phyloP scores from a whole-genome alignment of 352 stramenopile genomes.

The Globisporangium polare region DNA sequence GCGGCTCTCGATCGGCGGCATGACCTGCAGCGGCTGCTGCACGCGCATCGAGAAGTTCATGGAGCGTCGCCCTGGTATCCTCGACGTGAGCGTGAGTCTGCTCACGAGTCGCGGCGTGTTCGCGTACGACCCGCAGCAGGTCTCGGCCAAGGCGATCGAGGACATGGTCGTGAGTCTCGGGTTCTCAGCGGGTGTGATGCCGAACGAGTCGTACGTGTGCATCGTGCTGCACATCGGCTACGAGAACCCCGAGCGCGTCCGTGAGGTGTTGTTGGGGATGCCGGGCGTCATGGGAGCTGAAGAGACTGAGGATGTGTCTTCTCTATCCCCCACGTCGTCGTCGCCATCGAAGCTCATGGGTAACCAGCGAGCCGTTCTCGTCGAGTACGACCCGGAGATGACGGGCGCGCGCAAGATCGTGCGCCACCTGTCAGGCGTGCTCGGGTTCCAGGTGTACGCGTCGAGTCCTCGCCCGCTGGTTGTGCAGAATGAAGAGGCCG shows the following conservation, averaged over 20 bases:
- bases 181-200: constrained; percentile 59
- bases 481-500: constrained; percentile 27
- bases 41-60: constrained; percentile 82
- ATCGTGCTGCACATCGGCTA: constrained; percentile 48
- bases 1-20: constrained; percentile 65
- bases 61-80: constrained; percentile 43
- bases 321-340: neutral
- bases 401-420: constrained; percentile 39
- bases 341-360: constrained; percentile 9
- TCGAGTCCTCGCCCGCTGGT: constrained; percentile 44
- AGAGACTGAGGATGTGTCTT: constrained; percentile 18
- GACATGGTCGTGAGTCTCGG: constrained; percentile 55
- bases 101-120: constrained; percentile 55
- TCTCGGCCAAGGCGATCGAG: constrained; percentile 61
- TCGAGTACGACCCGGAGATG: constrained; percentile 45
- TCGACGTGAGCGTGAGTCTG: constrained; percentile 58
- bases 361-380: constrained; percentile 23
- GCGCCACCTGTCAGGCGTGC: constrained; percentile 26
- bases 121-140: constrained; percentile 36
- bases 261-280: constrained; percentile 23
- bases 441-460: constrained; percentile 46
- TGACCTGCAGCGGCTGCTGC: constrained; percentile 87
- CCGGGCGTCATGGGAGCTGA: constrained; percentile 32
- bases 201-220: constrained; percentile 44
- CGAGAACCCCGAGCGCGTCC: constrained; percentile 20